Evolutionary conservation across 2,329 filamentous ascomycete genomes (phyloP), one percentile per base, ranked within the genome.

Genomic region (Neofusicoccum parvum): DNA sequence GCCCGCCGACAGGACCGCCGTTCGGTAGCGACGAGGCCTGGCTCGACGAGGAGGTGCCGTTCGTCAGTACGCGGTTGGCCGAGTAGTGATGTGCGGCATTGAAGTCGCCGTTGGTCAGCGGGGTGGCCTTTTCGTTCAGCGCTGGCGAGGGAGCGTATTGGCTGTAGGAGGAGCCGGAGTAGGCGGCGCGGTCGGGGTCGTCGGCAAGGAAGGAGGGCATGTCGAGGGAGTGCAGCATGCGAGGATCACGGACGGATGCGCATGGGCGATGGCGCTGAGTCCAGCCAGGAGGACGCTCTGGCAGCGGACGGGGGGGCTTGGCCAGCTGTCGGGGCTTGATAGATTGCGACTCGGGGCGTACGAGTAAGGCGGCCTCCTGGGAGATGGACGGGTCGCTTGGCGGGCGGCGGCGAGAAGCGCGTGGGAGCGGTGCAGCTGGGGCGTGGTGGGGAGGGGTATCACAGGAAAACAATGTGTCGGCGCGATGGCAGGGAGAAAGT

Each of bases 191-290:
- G 74, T 73, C 78, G 72, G 71, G 75, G 69, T 81, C 75, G 73
- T 82, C 81, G 73, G 80, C 76, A 74, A 82, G 74, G 74, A 82
- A 79, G 69, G 80, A 80, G 75, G 83, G 82, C 84, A 86, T 86
- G 68, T 81, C 80, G 74, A 80, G 65, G 63, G 67, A 64, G 32
- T 67, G 62, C 48, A 66, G 45, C 69, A 75, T 77, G 70, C 72
- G 74, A 68, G 71, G 74, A 71, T 74, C 73, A 73, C 76, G 70
- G 68, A 73, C 34, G 49, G 43, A 32, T 41, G 51, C 15, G 53
- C 64, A 65, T 65, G 64, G 45, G 45, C 53, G 53, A 59, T 36
- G 36, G 50, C 39, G 37, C 41, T 48, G 34, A 12, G 45, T 37
- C 20, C 49, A 51, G 46, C 59, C 48, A 62, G 59, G 62, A 64